Conservation (phyloP, 2,329 filamentous ascomycete species). For the Sporothrix inflata region DNA sequence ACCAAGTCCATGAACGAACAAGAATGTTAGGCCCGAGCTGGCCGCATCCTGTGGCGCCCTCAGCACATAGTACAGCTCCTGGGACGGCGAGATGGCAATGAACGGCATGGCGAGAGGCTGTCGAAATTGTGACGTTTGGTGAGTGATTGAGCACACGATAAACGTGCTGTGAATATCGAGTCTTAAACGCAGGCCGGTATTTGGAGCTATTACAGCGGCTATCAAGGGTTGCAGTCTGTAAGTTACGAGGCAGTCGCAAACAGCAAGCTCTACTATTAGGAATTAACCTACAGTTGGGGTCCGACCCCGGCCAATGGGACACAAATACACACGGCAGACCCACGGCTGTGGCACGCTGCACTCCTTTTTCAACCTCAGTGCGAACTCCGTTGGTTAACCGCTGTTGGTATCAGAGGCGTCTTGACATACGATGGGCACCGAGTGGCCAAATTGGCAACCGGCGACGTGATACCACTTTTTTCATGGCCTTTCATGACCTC, state of each 20-base stretch:
- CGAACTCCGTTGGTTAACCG: neutral
- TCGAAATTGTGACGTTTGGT: neutral
- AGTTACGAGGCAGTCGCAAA: neutral
- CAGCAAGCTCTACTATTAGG: neutral
- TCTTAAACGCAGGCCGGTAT: neutral
- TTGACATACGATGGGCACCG: too few species aligned
- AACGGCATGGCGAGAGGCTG: constrained; percentile 26
- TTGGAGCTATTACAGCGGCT: neutral
- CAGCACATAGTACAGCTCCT: constrained; percentile 44
- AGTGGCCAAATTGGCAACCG: neutral
- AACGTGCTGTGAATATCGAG: neutral
- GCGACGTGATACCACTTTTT: neutral
- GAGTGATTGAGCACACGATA: neutral
- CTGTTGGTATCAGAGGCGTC: neutral
- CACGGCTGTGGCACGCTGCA: neutral
- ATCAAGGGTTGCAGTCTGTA: neutral
- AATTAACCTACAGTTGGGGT: neutral
- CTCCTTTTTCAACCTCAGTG: neutral
- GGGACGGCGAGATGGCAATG: constrained; percentile 28
- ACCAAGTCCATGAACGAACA: constrained; percentile 66
- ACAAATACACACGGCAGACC: neutral
- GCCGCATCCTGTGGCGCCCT: constrained; percentile 25
- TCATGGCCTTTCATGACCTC: neutral
- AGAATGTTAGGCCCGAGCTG: constrained; percentile 39
- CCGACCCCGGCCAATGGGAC: neutral